Conservation (phyloP, 2,329 filamentous ascomycete genomes). For the Colletotrichum scovillei region DNA sequence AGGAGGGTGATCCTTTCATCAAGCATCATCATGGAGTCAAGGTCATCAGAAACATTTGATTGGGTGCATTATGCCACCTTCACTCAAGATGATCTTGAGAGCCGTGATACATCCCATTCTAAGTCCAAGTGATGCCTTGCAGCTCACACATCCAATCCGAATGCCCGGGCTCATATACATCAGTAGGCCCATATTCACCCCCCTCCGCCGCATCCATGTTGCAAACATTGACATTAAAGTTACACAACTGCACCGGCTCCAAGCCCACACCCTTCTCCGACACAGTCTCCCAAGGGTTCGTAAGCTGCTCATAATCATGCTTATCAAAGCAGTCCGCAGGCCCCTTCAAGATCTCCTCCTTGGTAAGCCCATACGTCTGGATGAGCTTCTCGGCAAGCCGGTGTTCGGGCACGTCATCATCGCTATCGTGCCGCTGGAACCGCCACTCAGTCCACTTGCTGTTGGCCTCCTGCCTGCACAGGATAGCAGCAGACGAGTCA, state of each 20-base stretch:
- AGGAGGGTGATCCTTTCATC: too few relatives aligned
- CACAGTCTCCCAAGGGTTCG: constrained; percentile 5
- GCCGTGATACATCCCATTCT: too few relatives aligned
- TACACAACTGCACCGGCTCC: not conserved
- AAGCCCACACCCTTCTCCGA: not conserved
- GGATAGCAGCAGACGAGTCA: not conserved
- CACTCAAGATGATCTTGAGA: too few relatives aligned
- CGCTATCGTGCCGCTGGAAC: not conserved
- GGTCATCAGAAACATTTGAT: too few relatives aligned
- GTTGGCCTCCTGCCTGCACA: not conserved
- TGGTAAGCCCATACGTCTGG: not conserved
- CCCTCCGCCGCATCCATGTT: constrained; percentile 1
- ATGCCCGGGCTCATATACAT: not conserved
- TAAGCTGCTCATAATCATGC: constrained; percentile 7
- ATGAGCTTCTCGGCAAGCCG: not conserved
- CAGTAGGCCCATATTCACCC: not conserved
- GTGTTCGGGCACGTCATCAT: not conserved
- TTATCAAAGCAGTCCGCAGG: not conserved
- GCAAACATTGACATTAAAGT: constrained; percentile 11
- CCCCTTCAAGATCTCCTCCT: constrained; percentile 2
- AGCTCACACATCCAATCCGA: constrained; percentile 2
- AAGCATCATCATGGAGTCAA: too few relatives aligned
- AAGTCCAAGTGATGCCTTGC: not conserved
- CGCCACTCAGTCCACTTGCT: constrained; percentile 1
- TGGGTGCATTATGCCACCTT: too few relatives aligned